A percentile compares a stretch with the other conserved stretches of the same genome.
Conservation (phyloP, 1,139 yeast species). For the Nadsonia starkeyi-henricii region DNA sequence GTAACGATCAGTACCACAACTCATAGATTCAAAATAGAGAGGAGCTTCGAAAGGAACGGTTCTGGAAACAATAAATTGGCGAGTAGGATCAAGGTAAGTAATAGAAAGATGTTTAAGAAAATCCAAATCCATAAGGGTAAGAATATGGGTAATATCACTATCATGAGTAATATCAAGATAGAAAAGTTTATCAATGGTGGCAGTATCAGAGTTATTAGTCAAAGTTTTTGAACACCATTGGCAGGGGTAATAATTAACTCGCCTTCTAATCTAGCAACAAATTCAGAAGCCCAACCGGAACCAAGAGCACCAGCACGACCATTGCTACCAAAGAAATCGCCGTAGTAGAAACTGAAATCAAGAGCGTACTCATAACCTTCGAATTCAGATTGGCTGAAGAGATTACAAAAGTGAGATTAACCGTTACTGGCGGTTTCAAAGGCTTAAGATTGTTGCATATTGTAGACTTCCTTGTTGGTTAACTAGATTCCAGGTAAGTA, state of each 20-base stretch:
- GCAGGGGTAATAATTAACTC: constrained; percentile 16
- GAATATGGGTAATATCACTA: constrained; percentile 25
- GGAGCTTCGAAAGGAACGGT: constrained; percentile 32
- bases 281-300: constrained; percentile 29
- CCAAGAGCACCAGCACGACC: constrained; percentile 23
- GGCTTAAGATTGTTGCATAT: constrained; percentile 33
- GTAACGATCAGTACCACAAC: constrained; percentile 17
- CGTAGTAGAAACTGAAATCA: constrained; percentile 32
- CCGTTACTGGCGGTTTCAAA: constrained; percentile 37
- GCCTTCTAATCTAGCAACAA: constrained; percentile 23
- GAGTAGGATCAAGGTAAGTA: constrained; percentile 25
- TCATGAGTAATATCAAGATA: constrained; percentile 33
- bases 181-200: constrained; percentile 29
- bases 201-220: constrained; percentile 17
- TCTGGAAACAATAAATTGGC: constrained; percentile 28
- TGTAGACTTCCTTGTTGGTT: constrained; percentile 26
- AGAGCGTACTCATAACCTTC: constrained; percentile 32
- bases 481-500: constrained; percentile 30
- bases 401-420: constrained; percentile 31
- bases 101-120: constrained; percentile 25
- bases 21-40: constrained; percentile 26
- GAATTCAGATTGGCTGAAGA: constrained; percentile 37
- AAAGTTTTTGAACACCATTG: constrained; percentile 27
- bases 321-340: constrained; percentile 24
- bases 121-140: constrained; percentile 27